phyloP scores from a whole-genome alignment of 164 flowering plant species.

The Stephania yunnanensis region DNA sequence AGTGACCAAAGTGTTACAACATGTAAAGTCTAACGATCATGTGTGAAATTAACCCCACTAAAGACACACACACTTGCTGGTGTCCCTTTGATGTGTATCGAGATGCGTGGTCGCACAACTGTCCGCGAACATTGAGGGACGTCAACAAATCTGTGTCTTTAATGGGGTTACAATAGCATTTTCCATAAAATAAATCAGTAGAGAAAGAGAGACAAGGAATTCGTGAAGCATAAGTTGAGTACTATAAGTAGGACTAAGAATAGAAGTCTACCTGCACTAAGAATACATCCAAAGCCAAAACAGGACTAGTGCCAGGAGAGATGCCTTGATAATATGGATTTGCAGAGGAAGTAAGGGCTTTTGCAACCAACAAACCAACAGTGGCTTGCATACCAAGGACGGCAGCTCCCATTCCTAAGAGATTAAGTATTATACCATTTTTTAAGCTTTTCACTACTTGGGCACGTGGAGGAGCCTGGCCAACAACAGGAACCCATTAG shows the following conservation, averaged over 20 bases:
- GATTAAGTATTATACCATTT: slow-evolving; percentile 76
- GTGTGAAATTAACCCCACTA: too few species aligned
- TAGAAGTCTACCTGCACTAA: slow-evolving; percentile 75
- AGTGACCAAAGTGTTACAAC: too few species aligned
- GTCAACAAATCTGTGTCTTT: too few species aligned
- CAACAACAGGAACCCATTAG: slow-evolving; percentile 7
- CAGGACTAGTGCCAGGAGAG: slow-evolving; percentile 84
- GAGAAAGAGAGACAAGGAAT: slow-evolving; percentile 1
- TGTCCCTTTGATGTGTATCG: too few species aligned
- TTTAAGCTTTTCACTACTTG: slow-evolving; percentile 87
- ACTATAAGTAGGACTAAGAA: background rate
- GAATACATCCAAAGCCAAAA: slow-evolving; percentile 93
- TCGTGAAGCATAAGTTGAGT: background rate
- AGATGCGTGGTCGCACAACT: too few species aligned
- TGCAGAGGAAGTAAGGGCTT: slow-evolving; percentile 86
- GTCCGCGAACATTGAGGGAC: too few species aligned
- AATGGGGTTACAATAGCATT: too few species aligned
- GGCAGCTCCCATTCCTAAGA: slow-evolving; percentile 97
- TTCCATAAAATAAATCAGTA: background rate
- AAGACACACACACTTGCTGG: too few species aligned
- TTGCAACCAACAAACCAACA: slow-evolving; percentile 84
- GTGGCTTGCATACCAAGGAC: slow-evolving; percentile 98
- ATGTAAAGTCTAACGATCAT: too few species aligned
- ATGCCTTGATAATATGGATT: slow-evolving; percentile 77
- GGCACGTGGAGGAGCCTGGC: slow-evolving; percentile 96